Base-by-base conservation (phyloP, 805 yeast species). In the Metschnikowia hibisci region DNA sequence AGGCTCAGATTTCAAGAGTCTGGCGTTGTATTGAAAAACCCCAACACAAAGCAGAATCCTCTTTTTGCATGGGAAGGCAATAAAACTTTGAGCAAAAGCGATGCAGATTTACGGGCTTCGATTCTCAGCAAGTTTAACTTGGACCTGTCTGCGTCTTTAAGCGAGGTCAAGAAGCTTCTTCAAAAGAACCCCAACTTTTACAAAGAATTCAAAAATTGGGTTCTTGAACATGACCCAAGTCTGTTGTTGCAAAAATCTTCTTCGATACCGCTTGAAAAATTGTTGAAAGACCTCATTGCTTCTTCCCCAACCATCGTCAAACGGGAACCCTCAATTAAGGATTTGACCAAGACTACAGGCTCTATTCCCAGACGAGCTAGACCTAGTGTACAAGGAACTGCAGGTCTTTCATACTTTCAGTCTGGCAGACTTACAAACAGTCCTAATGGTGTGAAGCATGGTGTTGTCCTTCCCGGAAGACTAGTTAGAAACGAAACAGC, bases 391-490 rank as follows among this genome's bases (percentile, higher is more conserved):
- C 74, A 82, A 42, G 95, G 89, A 26, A 77, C 85, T 6, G 95
- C 84, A 23, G 96, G 96, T 6, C 71, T 87, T 46, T 76, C 87
- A 1, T 87, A 86, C 55, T 71, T 69, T 31, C 74, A 84, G 47
- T 75, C 73, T 45, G 95, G 95, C 6, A 76, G 87, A 59, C 65
- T 87, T 30, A 58, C 68, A 45, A 84, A 80, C 59, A 71, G 84
- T 4, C 93, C 95, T 16, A 78, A 82, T 54, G 95, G 96, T 39
- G 63, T 80, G 18, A 66, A 74, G 36, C 63, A 72, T 44, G 76
- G 74, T 22, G 66, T 66, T 41, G 70, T 82, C 32, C 79, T 78
- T 14, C 86, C 89, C 12, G 95, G 91, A 46, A 79, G 96, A 69
- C 64, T 78, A 35, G 66, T 77, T 34, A 69, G 69, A 43, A 63